Evolutionary conservation across 2,329 filamentous ascomycete species (phyloP).

Genomic region (Diaporthe sp.): DNA sequence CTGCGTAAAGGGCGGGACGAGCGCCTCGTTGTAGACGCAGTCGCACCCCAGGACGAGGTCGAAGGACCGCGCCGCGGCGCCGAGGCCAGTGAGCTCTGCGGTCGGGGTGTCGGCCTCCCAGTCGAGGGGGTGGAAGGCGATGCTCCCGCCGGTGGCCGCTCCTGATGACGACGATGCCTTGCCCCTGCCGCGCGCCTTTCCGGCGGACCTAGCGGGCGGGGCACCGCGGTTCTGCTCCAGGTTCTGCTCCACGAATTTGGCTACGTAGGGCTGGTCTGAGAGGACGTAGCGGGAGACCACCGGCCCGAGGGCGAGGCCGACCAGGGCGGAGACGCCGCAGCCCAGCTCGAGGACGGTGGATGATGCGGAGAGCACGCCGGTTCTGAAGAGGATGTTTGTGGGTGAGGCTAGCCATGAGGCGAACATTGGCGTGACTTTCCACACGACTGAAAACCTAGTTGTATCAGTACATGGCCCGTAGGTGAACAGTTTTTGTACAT

Average conservation of each 20-base stretch:
- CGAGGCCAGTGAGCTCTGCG: conserved; percentile 52
- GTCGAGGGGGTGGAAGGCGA: conserved; percentile 76
- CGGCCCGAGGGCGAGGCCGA: conserved; percentile 76
- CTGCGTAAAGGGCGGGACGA: conserved; percentile 85
- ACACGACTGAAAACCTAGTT: conserved; percentile 72
- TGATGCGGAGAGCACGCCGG: conserved; percentile 60
- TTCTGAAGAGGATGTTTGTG: conserved; percentile 71
- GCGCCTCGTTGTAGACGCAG: conserved; percentile 93
- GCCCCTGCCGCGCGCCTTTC: conserved; percentile 25
- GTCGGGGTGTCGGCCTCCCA: conserved; percentile 80
- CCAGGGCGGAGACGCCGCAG: conserved; percentile 86
- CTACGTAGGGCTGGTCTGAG: conserved; percentile 90
- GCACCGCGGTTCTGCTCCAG: conserved; percentile 69
- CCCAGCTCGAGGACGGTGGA: conserved; percentile 85
- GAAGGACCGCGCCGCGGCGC: conserved; percentile 55
- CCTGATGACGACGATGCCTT: neutral
- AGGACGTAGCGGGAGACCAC: conserved; percentile 76
- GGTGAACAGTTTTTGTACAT: conserved; percentile 41
- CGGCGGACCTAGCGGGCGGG: neutral
- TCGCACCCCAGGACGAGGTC: conserved; percentile 88
- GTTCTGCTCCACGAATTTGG: conserved; percentile 82
- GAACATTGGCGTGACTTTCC: conserved; percentile 89
- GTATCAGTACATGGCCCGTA: neutral
- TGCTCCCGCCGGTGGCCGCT: conserved; percentile 48
- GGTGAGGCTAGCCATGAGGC: conserved; percentile 81